A percentile compares a stretch with the other conserved stretches of the same genome.
Conservation (phyloP, 2,329 filamentous ascomycete genomes). For the Trichophyton schoenleinii region DNA sequence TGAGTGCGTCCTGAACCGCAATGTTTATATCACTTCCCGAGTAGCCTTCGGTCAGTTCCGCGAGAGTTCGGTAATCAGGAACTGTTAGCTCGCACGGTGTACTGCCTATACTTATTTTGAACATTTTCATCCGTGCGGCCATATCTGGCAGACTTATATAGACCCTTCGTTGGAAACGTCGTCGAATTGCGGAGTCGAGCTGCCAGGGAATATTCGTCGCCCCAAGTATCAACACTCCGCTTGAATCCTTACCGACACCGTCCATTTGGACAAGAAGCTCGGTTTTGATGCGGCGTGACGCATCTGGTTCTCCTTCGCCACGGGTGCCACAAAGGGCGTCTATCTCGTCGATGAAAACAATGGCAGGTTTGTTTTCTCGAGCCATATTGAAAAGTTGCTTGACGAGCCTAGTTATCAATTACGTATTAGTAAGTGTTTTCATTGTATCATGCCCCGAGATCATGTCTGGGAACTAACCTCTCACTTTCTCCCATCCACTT, state of each 20-base stretch:
- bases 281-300: conserved; percentile 93
- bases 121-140: conserved; percentile 83
- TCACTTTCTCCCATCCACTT: conserved; percentile 99
- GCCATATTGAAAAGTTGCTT: conserved; percentile 97
- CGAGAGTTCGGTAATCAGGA: conserved; percentile 68
- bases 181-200: conserved; percentile 85
- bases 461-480: conserved; percentile 46
- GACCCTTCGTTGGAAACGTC: conserved; percentile 89
- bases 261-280: conserved; percentile 99
- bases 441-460: background rate
- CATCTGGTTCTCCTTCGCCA: conserved; percentile 91
- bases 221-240: conserved; percentile 84
- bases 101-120: conserved; percentile 83
- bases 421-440: background rate
- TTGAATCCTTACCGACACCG: conserved; percentile 89
- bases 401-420: conserved; percentile 52
- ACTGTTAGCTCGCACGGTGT: conserved; percentile 74
- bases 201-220: conserved; percentile 99
- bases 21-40: conserved; percentile 94
- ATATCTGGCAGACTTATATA: conserved; percentile 88
- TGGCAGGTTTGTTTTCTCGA: conserved; percentile 91
- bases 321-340: conserved; percentile 91
- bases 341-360: conserved; percentile 98
- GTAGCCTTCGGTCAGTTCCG: conserved; percentile 77
- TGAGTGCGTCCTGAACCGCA: conserved; percentile 87